Evolutionary conservation across 495 filamentous ascomycete genomes (phyloP).

Genomic region (Oleoguttula mirabilis): DNA sequence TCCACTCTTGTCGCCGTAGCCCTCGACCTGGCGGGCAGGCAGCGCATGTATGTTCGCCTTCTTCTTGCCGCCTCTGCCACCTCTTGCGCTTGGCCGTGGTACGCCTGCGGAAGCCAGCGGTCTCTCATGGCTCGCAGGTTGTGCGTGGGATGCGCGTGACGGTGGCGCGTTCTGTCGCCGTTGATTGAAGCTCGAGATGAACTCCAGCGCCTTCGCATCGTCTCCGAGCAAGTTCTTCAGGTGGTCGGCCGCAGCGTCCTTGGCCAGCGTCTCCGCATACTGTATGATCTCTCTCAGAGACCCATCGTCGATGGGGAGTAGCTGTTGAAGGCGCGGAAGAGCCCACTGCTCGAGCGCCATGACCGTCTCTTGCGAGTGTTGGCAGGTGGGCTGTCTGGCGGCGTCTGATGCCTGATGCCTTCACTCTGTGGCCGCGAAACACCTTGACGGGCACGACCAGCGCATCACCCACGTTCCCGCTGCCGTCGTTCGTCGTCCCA

Average conservation of each 20-base stretch:
- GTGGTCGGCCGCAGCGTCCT: constrained; percentile 63
- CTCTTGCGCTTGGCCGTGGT: background rate
- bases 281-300: constrained; percentile 71
- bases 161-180: constrained; percentile 39
- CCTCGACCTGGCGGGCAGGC: constrained; percentile 45
- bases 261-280: constrained; percentile 61
- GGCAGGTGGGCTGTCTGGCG: no score
- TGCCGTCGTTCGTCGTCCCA: no score
- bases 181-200: constrained; percentile 82
- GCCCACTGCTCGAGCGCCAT: constrained; percentile 38
- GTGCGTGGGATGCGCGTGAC: constrained; percentile 16
- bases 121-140: constrained; percentile 33
- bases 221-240: constrained; percentile 83
- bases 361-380: no score
- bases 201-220: constrained; percentile 71
- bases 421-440: no score
- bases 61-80: constrained; percentile 15
- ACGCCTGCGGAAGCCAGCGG: constrained; percentile 32
- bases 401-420: no score
- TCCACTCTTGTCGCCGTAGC: constrained; percentile 43
- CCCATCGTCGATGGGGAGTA: constrained; percentile 74
- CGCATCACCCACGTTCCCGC: no score
- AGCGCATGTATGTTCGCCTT: constrained; percentile 40
- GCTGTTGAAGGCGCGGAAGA: constrained; percentile 54
- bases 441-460: no score